Percentiles rank a stretch among this genome's conserved stretches.
phyloP scores from a whole-genome alignment of 768 basidiomycete genomes.

The Russula vinacea region DNA sequence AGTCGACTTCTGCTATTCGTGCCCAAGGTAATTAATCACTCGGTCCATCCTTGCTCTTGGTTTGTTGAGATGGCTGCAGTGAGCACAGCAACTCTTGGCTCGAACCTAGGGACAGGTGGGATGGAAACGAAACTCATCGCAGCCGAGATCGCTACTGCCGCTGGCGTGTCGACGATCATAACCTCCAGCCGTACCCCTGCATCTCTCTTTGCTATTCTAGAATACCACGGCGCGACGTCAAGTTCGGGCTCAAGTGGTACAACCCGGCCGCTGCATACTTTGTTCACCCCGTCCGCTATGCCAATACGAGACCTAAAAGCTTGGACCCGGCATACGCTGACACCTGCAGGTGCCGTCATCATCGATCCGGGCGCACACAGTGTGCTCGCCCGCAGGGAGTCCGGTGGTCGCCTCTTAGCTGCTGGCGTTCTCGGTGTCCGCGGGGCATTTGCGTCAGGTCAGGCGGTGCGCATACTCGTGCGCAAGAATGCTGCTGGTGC shows the following conservation, averaged over 20 bases:
- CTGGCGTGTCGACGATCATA: conserved; percentile 90
- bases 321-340: conserved; percentile 96
- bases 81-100: conserved; percentile 88
- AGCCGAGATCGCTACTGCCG: conserved; percentile 93
- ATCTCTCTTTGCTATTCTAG: conserved; percentile 76
- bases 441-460: conserved; percentile 89
- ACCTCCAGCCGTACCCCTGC: conserved; percentile 77
- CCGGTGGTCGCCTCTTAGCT: conserved; percentile 87
- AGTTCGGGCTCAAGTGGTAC: conserved; percentile 22
- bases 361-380: conserved; percentile 87
- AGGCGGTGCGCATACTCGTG: conserved; percentile 84
- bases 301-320: conserved; percentile 85
- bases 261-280: conserved; percentile 75
- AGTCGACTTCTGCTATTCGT: conserved; percentile 78
- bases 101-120: conserved; percentile 92
- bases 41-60: not conserved
- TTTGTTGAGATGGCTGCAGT: conserved; percentile 46
- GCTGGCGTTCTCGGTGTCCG: conserved; percentile 85
- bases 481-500: conserved; percentile 37
- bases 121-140: conserved; percentile 99
- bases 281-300: conserved; percentile 71
- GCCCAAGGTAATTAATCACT: conserved; percentile 56
- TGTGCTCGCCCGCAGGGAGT: conserved; percentile 80
- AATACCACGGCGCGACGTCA: conserved; percentile 51
- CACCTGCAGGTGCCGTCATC: conserved; percentile 82